These are phyloP conservation scores for Pichia thaimueangensis DNA, from an alignment of 805 yeast genomes.

Conservation along the genomic window DNA sequence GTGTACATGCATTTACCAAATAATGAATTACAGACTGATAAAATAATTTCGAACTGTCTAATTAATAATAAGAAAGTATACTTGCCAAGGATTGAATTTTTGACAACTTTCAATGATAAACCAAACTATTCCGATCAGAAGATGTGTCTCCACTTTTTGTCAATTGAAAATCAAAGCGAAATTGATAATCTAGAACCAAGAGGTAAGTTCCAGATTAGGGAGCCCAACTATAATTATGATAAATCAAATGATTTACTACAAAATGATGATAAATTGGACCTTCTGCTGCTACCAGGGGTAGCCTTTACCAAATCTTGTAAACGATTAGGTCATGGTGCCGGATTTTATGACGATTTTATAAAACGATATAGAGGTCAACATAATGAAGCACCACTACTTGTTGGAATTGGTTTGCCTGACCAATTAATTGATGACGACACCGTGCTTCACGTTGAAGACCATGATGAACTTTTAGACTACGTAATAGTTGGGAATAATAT, in stretches of 20 bases:
- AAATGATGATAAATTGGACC: constrained; percentile 39
- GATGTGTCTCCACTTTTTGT: constrained; percentile 52
- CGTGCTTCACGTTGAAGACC: constrained; percentile 49
- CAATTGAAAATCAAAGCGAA: constrained; percentile 36
- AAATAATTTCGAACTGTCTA: constrained; percentile 48
- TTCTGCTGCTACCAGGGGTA: constrained; percentile 79
- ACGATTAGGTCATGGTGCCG: constrained; percentile 90
- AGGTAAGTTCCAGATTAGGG: constrained; percentile 62
- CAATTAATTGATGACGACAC: constrained; percentile 42
- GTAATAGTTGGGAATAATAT: constrained; percentile 39
- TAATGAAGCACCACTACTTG: constrained; percentile 34
- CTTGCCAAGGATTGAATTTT: constrained; percentile 42
- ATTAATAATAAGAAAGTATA: constrained; percentile 42
- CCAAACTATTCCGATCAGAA: constrained; percentile 26
- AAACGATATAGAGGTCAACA: constrained; percentile 37
- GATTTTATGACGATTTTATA: constrained; percentile 79
- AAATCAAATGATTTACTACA: constrained; percentile 21
- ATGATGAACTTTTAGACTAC: constrained; percentile 56
- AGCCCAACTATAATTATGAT: constrained; percentile 41
- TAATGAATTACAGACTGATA: constrained; percentile 59
- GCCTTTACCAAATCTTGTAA: constrained; percentile 49
- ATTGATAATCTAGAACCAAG: constrained; percentile 49
- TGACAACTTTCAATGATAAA: constrained; percentile 25
- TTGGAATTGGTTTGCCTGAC: constrained; percentile 62
- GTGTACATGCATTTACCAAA: constrained; percentile 72